Percentiles rank a stretch among this genome's conserved stretches.
phyloP scores from a whole-genome alignment of 768 basidiomycete genomes.

The Suillus bovinus region DNA sequence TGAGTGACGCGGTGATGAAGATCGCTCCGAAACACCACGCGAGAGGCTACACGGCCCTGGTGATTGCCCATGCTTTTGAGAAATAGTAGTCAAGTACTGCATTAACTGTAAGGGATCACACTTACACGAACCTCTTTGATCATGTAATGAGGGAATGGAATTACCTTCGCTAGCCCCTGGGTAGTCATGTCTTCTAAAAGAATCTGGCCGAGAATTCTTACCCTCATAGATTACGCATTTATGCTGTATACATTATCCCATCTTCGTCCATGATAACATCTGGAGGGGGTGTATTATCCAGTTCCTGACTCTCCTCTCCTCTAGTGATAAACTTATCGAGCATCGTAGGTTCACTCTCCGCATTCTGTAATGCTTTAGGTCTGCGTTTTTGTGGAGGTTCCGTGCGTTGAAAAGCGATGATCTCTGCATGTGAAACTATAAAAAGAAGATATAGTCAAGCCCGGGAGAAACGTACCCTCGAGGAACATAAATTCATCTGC shows the following conservation, averaged over 20 bases:
- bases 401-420: constrained; percentile 52
- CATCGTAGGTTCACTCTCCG: constrained; percentile 37
- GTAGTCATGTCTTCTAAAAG: not conserved
- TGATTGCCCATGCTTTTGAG: not conserved
- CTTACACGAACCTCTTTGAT: not conserved
- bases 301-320: constrained; percentile 23
- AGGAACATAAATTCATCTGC: constrained; percentile 79
- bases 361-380: constrained; percentile 31
- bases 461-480: constrained; percentile 49
- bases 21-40: not conserved
- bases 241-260: constrained; percentile 54
- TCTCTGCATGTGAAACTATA: constrained; percentile 40
- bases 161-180: not conserved
- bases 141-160: not conserved
- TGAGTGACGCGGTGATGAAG: not conserved
- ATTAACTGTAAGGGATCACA: no score
- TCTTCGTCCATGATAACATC: constrained; percentile 59
- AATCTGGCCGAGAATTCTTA: not conserved
- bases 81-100: not conserved
- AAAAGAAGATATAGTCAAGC: constrained; percentile 6
- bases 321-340: constrained; percentile 51
- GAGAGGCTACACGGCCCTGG: not conserved
- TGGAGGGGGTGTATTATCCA: constrained; percentile 16
- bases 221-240: constrained; percentile 10
- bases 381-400: constrained; percentile 48